phyloP scores from a whole-genome alignment of 768 basidiomycete species.

The Boletus rex-veris region DNA sequence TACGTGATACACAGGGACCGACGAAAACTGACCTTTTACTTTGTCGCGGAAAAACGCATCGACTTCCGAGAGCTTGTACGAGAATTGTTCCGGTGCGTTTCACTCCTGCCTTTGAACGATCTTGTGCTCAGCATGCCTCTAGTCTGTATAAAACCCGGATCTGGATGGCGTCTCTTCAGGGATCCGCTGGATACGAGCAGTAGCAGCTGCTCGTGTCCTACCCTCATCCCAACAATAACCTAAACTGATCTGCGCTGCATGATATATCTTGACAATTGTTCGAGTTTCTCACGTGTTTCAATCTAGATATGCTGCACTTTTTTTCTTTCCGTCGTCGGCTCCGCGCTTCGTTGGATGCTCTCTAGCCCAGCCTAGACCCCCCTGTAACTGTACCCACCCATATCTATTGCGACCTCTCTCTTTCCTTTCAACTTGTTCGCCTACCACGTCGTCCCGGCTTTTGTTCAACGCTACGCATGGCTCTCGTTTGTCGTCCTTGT shows the following conservation, averaged over 20 bases:
- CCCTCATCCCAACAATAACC: constrained; percentile 7
- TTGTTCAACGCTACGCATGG: neutral
- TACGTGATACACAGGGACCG: constrained; percentile 66
- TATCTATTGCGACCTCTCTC: constrained; percentile 19
- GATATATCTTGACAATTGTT: constrained; percentile 23
- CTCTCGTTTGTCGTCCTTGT: neutral
- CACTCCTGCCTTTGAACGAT: constrained; percentile 1
- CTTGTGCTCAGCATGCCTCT: neutral
- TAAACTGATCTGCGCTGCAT: constrained; percentile 15
- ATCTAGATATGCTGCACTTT: constrained; percentile 32
- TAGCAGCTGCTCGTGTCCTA: constrained; percentile 19
- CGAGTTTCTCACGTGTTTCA: constrained; percentile 9
- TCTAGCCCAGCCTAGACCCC: constrained; percentile 33
- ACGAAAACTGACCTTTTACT: constrained; percentile 97
- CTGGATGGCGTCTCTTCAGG: constrained; percentile 89
- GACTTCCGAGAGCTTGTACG: constrained; percentile 95
- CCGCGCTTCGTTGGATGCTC: constrained; percentile 17
- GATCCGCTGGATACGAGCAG: constrained; percentile 42
- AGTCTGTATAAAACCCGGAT: constrained; percentile 93
- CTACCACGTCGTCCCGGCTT: neutral
- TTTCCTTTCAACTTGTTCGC: neutral
- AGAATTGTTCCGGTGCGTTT: constrained; percentile 77
- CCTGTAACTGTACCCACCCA: constrained; percentile 25
- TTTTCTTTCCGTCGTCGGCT: neutral
- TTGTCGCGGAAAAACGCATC: constrained; percentile 91